Base-by-base conservation (phyloP, 2,329 filamentous ascomycete genomes). In the Hypoxylon sp. region DNA sequence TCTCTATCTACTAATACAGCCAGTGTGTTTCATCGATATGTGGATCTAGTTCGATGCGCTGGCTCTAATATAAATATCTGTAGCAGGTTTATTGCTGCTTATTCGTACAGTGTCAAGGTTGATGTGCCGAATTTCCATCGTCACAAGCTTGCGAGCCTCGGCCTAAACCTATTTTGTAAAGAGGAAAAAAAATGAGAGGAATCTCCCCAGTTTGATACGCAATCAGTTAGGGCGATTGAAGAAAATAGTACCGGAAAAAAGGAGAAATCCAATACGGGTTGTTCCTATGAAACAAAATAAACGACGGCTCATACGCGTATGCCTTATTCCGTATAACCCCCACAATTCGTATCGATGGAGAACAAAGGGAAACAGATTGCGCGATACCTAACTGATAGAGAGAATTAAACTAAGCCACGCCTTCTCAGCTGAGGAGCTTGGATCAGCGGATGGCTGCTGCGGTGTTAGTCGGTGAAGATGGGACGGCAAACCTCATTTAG, bases 391-490 rank as follows among this genome's bases (percentile, higher is more conserved):
- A n/a, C n/a, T 58, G 57, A 46, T 44, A 56, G 54, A 41, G 34
- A n/a, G 32, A 50, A 28, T 56, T 57, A 50, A 4, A 54, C 53
- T 66, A 64, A 72, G 64, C 68, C 67, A 67, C 60, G 63, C 52
- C 53, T 62, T 60, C 58, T 70, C 68, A 71, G 70, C 70, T 70
- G 69, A 70, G 59, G 65, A 65, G 68, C 68, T 54, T 59, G 49
- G 65, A 65, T 63, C 65, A 63, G 28, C 34, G 1, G 53, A 54
- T 50, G 65, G 65, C 48, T 63, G 54, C 19, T 61, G 59, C 65
- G 41, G 50, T 28, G 37, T 37, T 51, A 65, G 62, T 68, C 65
- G 65, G 65, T 68, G 65, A 65, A 43, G 41, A 24, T 59, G 50
- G 24, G 37, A 61, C 50, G 55, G 55, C 60, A 47, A 47, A 63